Base-by-base conservation (phyloP, 805 yeast genomes). In the Novakomyces olei region DNA sequence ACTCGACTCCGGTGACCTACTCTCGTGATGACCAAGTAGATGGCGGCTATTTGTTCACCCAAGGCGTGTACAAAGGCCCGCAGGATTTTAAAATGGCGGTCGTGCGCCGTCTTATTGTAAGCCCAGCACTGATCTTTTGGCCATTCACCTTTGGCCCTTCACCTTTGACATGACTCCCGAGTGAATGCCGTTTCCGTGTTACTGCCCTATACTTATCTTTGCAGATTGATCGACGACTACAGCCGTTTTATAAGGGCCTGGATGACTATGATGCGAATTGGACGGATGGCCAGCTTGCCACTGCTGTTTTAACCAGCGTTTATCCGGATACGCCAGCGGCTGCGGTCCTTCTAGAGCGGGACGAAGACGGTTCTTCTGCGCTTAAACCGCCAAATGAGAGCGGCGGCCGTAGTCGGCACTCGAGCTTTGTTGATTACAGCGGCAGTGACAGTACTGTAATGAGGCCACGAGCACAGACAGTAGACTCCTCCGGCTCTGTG, bases 41-140 rank as follows among this genome's bases (percentile, higher is more conserved):
- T 53, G 98, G 98, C 14, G 98, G 98, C 2, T 81, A 57, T 47
- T 54, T 85, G 40, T 93, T 92, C 1, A 94, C 96, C 0, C 78
- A 67, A 52, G 95, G 95, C 2, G 76, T 77, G 20, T 85, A 85
- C 52, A 67, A 71, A 40, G 59, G 65, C 20, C 70, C 75, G 30
- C 72, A 70, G 42, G 92, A 78, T 49, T 85, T 69, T 54, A 66
- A 74, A 44, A 65, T 76, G 10, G 65, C 65, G 10, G 58, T 74
- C 3, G 95, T 88, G n/a, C 63, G 77, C 34, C 63, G 57, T 12
- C 56, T 76, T 26, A 75, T 85, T 15, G 46, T 46, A 36, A 23
- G 46, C 33, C 14, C 8, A 14, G 17, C n/a, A 10, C 19, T 28
- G 15, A 15, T 24, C 10, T 24, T 15, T 14, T 8, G n/a, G 9